Conservation (phyloP, 2,329 filamentous ascomycete genomes). For the Monosporascus ibericus region DNA sequence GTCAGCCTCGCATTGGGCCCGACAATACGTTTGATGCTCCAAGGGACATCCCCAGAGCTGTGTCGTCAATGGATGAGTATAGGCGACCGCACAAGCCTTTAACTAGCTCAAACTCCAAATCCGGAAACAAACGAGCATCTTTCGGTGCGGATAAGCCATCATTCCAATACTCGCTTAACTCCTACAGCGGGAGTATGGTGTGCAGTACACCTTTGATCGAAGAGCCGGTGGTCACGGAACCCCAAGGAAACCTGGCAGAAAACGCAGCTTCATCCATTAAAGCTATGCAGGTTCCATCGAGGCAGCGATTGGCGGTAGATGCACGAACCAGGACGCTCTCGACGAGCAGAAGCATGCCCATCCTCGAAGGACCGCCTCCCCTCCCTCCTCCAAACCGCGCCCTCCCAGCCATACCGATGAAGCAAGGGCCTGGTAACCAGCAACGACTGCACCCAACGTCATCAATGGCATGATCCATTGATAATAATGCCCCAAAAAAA, state of each 20-base stretch:
- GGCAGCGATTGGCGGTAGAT: not conserved
- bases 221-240: not conserved
- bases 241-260: not conserved
- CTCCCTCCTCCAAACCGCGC: conserved; percentile 9
- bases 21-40: not conserved
- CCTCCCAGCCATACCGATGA: conserved; percentile 11
- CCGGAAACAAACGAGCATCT: not conserved
- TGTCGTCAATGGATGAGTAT: not conserved
- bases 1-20: not conserved
- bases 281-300: not conserved
- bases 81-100: not conserved
- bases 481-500: too few species aligned
- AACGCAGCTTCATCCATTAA: not conserved
- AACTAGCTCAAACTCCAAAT: not conserved
- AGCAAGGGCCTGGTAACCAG: not conserved
- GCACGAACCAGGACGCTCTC: conserved; percentile 1
- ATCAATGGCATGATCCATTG: not conserved
- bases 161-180: not conserved
- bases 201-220: not conserved
- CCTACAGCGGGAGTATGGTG: not conserved
- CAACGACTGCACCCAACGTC: not conserved
- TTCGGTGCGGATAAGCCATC: not conserved
- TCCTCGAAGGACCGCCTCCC: conserved; percentile 9
- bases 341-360: conserved; percentile 9
- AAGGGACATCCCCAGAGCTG: not conserved